phyloP scores from a whole-genome alignment of 768 basidiomycete genomes.

The Agrocybe pediades region DNA sequence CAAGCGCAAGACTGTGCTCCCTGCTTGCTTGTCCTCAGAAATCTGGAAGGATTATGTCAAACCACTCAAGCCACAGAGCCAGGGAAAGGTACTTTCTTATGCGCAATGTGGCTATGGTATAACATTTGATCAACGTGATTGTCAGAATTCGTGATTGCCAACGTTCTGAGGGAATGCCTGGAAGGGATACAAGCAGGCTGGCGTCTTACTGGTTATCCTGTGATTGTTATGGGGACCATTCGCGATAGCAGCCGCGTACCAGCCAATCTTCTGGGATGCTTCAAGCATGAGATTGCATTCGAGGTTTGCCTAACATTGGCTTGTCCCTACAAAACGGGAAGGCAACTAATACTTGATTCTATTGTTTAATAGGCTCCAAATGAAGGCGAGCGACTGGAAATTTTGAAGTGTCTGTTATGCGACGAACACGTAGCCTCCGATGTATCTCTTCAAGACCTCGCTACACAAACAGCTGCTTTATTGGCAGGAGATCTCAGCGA shows the following conservation, averaged over 20 bases:
- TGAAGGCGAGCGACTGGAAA: slow-evolving; percentile 70
- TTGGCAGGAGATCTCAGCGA: slow-evolving; percentile 79
- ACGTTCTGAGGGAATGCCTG: slow-evolving; percentile 65
- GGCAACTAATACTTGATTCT: background rate
- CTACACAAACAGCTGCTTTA: slow-evolving; percentile 89
- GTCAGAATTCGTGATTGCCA: slow-evolving; percentile 61
- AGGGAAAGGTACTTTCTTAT: slow-evolving; percentile 56
- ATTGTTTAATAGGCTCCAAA: slow-evolving; percentile 63
- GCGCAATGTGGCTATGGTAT: background rate
- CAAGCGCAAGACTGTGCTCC: slow-evolving; percentile 80
- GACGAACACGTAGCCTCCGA: slow-evolving; percentile 62
- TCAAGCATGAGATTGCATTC: slow-evolving; percentile 84
- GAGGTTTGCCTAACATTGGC: slow-evolving; percentile 47
- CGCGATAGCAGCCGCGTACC: slow-evolving; percentile 68
- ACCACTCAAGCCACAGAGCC: slow-evolving; percentile 65
- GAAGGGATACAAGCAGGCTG: slow-evolving; percentile 55
- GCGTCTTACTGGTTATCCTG: slow-evolving; percentile 66
- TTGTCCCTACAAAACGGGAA: background rate
- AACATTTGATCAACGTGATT: background rate
- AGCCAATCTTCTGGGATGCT: slow-evolving; percentile 60
- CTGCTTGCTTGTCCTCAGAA: slow-evolving; percentile 78
- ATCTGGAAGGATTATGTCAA: slow-evolving; percentile 78
- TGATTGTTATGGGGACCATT: slow-evolving; percentile 75
- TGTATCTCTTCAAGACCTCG: slow-evolving; percentile 70
- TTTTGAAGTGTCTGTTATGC: slow-evolving; percentile 51